Percentiles rank a stretch among this genome's conserved stretches.
Evolutionary conservation across 148 eudicot species (phyloP).

Genomic region (Vaccinium myrtillus): DNA sequence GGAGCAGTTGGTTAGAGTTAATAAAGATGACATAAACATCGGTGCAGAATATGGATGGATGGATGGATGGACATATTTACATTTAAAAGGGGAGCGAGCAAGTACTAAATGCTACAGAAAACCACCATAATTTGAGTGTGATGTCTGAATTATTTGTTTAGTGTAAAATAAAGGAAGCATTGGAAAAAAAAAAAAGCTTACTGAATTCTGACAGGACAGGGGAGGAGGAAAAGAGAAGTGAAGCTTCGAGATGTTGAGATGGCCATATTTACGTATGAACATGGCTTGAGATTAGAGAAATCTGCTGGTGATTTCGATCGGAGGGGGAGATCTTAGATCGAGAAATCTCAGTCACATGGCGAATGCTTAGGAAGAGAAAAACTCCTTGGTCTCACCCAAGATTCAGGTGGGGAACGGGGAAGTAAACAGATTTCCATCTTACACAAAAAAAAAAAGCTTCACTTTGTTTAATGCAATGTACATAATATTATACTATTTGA

Average conservation of each 20-base stretch:
- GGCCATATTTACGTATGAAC: neutral
- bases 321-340: slow-evolving; percentile 24
- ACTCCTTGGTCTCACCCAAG: slow-evolving; percentile 4
- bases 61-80: no score
- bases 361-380: slow-evolving; percentile 28
- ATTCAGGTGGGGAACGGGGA: neutral
- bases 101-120: neutral
- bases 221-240: slow-evolving; percentile 5
- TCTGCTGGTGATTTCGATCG: neutral
- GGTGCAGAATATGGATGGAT: neutral
- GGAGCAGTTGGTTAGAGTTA: slow-evolving; percentile 4
- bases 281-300: slow-evolving; percentile 8
- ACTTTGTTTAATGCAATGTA: neutral
- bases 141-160: neutral
- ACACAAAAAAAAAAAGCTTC: neutral
- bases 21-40: neutral
- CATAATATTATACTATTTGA: neutral
- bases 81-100: neutral
- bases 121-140: neutral
- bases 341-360: slow-evolving; percentile 54
- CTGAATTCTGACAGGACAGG: slow-evolving; percentile 23
- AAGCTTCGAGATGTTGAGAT: slow-evolving; percentile 12
- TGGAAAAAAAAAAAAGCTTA: slow-evolving; percentile 12
- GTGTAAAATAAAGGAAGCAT: neutral
- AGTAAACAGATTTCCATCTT: neutral